Evolutionary conservation across 2,329 filamentous ascomycete species (phyloP).

Genomic region (Fusarium sp.): DNA sequence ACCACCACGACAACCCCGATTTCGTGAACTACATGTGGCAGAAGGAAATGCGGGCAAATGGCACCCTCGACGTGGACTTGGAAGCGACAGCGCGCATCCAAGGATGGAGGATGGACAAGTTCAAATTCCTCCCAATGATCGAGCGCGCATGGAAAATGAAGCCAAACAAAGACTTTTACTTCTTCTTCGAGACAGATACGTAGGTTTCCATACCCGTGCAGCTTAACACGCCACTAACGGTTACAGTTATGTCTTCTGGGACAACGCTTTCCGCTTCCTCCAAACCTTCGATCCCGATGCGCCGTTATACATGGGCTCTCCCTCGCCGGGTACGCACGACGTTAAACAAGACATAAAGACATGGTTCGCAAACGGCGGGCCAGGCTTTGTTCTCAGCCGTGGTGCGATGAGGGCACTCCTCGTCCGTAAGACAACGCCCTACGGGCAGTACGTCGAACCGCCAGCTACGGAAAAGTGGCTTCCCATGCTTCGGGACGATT

Average conservation of each 20-base stretch:
- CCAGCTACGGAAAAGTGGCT: constrained; percentile 53
- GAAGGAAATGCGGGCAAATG: constrained; percentile 47
- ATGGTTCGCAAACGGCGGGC: constrained; percentile 61
- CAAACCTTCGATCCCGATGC: constrained; percentile 56
- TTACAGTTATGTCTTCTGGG: constrained; percentile 45
- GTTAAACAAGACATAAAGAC: constrained; percentile 45
- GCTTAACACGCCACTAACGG: background rate
- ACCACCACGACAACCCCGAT: constrained; percentile 49
- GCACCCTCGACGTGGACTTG: constrained; percentile 45
- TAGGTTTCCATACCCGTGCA: constrained; percentile 43
- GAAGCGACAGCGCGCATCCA: constrained; percentile 46
- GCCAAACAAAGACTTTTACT: constrained; percentile 62
- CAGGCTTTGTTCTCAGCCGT: constrained; percentile 58
- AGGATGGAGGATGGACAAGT: constrained; percentile 65
- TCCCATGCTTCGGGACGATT: constrained; percentile 55
- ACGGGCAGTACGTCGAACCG: constrained; percentile 52
- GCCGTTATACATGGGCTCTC: constrained; percentile 60
- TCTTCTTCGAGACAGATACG: constrained; percentile 67
- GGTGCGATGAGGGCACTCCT: constrained; percentile 56
- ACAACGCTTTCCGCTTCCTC: constrained; percentile 60
- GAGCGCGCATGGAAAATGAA: constrained; percentile 59
- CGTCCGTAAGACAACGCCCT: constrained; percentile 42
- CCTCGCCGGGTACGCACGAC: constrained; percentile 52
- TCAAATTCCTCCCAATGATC: constrained; percentile 66
- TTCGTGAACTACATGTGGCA: constrained; percentile 55